phyloP scores from a whole-genome alignment of 164 flowering plant species.

The Tinospora cordifolia region DNA sequence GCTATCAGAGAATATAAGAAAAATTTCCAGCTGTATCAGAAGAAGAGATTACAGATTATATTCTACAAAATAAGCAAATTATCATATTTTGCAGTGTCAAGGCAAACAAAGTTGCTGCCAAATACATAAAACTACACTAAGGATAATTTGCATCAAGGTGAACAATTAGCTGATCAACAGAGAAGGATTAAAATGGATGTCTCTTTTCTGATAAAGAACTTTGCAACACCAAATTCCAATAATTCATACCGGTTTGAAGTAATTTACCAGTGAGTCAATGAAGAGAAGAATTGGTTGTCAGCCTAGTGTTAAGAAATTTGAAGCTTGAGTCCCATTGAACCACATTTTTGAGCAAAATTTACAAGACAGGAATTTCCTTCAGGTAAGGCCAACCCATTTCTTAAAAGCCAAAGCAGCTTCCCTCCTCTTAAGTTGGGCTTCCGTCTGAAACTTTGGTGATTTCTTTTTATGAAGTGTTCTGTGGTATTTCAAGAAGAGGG shows the following conservation, averaged over 20 bases:
- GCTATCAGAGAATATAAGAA: too few relatives aligned
- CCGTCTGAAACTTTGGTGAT: constrained; percentile 74
- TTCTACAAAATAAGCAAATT: too few relatives aligned
- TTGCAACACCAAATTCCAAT: background rate
- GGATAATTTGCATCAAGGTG: too few relatives aligned
- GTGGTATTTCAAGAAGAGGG: constrained; percentile 81
- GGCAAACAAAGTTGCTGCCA: too few relatives aligned
- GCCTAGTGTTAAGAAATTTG: background rate
- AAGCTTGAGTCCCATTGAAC: background rate
- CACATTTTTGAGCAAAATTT: background rate
- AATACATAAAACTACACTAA: too few relatives aligned
- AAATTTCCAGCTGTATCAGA: too few relatives aligned
- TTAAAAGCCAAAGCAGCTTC: constrained; percentile 77
- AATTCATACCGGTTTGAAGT: background rate
- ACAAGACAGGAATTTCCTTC: constrained; percentile 3
- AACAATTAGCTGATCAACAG: background rate
- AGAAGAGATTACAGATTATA: too few relatives aligned
- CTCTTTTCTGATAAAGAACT: background rate
- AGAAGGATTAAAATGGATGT: background rate
- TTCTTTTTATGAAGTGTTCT: constrained; percentile 73
- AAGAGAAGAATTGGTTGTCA: background rate
- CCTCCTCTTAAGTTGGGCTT: constrained; percentile 65
- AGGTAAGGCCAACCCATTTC: constrained; percentile 65
- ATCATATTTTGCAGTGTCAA: too few relatives aligned
- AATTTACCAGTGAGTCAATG: background rate